Base-by-base conservation (phyloP, 2,329 filamentous ascomycete genomes). In the Triangularia setosa region DNA sequence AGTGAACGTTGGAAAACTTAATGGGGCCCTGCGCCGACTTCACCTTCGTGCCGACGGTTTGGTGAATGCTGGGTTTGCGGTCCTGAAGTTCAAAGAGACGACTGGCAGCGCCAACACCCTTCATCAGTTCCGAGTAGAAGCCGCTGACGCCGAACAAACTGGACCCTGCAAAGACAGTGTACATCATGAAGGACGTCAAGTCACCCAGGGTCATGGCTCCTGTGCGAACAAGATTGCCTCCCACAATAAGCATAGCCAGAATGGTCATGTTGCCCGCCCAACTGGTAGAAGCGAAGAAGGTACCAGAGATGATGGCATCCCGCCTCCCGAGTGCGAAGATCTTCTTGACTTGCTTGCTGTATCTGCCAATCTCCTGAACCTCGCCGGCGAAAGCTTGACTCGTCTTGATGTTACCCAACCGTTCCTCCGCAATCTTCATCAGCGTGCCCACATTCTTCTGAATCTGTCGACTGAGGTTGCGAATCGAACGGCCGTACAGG, bases 121-220 rank as follows among this genome's bases (percentile, higher is more conserved):
- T 99, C 95, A 99, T 99, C 67, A 99, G 83, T 75, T 99, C 95
- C 0, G 93, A 97, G 78, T 97, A 99, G 79, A 99, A 99, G 63
- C 91, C 92, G 3, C 93, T 97, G 1, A 99, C 82, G 3, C 95
- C 95, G 71, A 98, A 97, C 68, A 99, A 85, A 77, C 92, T 96
- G 58, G 91, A 95, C 2, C 87, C 87, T 6, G 87, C 86, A 76
- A 88, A 98, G 3, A 92, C 94, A 2, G 93, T 96, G 77, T 98
- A 99, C 94, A 99, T 98, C 80, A 99, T 85, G 78, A 99, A 99
- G 0, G 93, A 96, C 1, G 95, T 96, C 53, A 99, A 79, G 69
- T 99, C 94, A 71, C 95, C 95, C 57, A 98, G 88, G 7, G 87
- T 92, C 80, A 99, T 95, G 52, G 88, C 83, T 1, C 95, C 95